These are phyloP conservation scores for Exobasidium cylindrosporum DNA, from an alignment of 1,284 basidiomycete species.

Conservation along the genomic window DNA sequence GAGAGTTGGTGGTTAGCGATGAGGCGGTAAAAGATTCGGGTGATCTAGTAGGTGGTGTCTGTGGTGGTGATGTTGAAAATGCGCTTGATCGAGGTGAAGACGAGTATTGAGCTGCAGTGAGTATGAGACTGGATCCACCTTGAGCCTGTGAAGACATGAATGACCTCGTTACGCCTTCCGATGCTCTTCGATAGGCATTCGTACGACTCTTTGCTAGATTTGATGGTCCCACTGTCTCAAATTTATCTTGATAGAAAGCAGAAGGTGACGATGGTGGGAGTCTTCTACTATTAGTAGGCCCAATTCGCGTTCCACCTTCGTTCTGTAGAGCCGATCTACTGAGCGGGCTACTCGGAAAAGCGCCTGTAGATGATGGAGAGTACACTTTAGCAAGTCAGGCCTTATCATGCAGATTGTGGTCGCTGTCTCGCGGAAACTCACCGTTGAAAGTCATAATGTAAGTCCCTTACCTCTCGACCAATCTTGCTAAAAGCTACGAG, in stretches of 20 bases:
- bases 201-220: background rate
- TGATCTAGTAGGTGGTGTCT: conserved; percentile 11
- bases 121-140: too few relatives aligned
- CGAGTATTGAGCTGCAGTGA: conserved; percentile 8
- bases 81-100: conserved; percentile 12
- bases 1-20: background rate
- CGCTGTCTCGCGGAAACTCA: too few relatives aligned
- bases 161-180: conserved; percentile 26
- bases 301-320: background rate
- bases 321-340: conserved; percentile 24
- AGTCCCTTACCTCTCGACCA: too few relatives aligned
- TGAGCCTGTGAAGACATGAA: background rate
- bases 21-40: conserved; percentile 8
- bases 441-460: conserved; percentile 9
- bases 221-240: background rate
- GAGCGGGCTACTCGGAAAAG: conserved; percentile 32
- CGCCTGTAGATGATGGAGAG: conserved; percentile 15
- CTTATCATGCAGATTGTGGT: too few relatives aligned
- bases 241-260: background rate
- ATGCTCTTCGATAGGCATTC: conserved; percentile 11
- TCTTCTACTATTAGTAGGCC: background rate
- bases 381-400: too few relatives aligned
- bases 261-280: background rate
- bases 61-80: conserved; percentile 11
- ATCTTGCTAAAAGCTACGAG: too few relatives aligned